A percentile compares a stretch with the other conserved stretches of the same genome.
Conservation (phyloP, 2,329 filamentous ascomycete genomes). For the Rhytidhysteron rufulum region DNA sequence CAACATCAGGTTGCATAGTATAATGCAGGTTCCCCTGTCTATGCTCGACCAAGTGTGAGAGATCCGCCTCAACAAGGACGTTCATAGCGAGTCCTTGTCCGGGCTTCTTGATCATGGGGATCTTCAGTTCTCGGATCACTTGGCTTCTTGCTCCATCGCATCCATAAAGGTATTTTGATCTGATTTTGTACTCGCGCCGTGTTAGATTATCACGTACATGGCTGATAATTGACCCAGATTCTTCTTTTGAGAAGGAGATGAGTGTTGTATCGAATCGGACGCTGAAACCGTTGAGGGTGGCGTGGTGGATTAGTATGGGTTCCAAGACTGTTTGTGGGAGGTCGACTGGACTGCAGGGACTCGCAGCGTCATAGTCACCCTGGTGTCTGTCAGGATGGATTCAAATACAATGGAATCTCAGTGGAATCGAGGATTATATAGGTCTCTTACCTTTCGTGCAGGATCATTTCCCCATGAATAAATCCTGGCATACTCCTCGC, state of each 20-base stretch:
- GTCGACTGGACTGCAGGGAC: conserved; percentile 41
- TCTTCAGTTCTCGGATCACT: conserved; percentile 44
- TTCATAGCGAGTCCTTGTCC: conserved; percentile 50
- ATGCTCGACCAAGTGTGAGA: conserved; percentile 47
- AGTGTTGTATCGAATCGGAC: conserved; percentile 40
- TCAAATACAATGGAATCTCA: too few species aligned
- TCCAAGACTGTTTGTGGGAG: conserved; percentile 44
- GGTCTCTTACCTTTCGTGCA: conserved; percentile 12
- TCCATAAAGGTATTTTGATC: conserved; percentile 57
- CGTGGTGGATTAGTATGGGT: conserved; percentile 39
- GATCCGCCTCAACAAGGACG: conserved; percentile 48
- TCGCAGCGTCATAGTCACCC: conserved; percentile 40
- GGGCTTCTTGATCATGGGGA: conserved; percentile 45
- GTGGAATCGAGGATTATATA: not conserved
- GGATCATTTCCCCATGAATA: conserved; percentile 43
- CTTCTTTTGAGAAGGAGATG: conserved; percentile 21
- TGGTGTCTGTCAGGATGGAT: too few species aligned
- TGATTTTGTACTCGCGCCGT: conserved; percentile 41
- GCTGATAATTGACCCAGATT: conserved; percentile 29
- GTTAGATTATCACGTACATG: conserved; percentile 37
- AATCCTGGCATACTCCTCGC: conserved; percentile 42
- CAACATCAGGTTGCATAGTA: conserved; percentile 53
- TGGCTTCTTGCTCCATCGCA: conserved; percentile 52
- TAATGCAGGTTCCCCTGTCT: conserved; percentile 59
- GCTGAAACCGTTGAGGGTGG: conserved; percentile 35